Evolutionary conservation across 805 yeast genomes (phyloP), one percentile per base, ranked within the genome.

Genomic region (Maudiozyma bulderi): DNA sequence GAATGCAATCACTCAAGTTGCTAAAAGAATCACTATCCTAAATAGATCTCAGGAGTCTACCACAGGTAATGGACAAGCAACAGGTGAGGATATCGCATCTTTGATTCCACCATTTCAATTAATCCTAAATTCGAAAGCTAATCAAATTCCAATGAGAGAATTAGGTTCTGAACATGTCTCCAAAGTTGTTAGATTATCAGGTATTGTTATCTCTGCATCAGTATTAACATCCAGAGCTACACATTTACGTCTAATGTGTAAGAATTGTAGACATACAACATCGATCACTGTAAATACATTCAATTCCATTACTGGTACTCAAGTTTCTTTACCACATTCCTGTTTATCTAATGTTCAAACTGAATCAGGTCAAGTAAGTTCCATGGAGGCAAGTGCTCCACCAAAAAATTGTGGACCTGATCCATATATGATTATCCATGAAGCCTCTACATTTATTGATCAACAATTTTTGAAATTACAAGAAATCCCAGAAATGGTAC

Each of bases 401-500:
- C 41, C 54, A 13, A 57, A 65, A 40, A 59, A 69, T 52, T 93
- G 99, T 71, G 95, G 96, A 1, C 79, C 82, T 11, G 96, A 91
- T 58, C 99, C 99, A 2, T 93, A 89, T 60, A 78, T 86, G 37
- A 86, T 93, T 52, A 89, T 87, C 31, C 99, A 93, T 68, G 98
- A 93, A 64, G 86, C 87, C 61, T 88, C 96, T 1, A 73, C 78
- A n/a, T 93, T 90, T 66, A 83, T 93, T 48, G 98, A 93, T 68
- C 98, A 95, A 65, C 99, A 93, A 68, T 81, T 84, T 32, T 75
- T 93, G 60, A 93, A 93, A 66, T 74, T 93, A 49, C 99, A 93
- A 67, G 99, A 93, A 65, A 76, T 93, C n/a, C 97, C 98, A 10
- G 99, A 93, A 65, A 86, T 86, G 83, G 97, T 93, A 1, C 99